phyloP scores from a whole-genome alignment of 768 basidiomycete genomes.

The Rhodotorula taiwanensis region DNA sequence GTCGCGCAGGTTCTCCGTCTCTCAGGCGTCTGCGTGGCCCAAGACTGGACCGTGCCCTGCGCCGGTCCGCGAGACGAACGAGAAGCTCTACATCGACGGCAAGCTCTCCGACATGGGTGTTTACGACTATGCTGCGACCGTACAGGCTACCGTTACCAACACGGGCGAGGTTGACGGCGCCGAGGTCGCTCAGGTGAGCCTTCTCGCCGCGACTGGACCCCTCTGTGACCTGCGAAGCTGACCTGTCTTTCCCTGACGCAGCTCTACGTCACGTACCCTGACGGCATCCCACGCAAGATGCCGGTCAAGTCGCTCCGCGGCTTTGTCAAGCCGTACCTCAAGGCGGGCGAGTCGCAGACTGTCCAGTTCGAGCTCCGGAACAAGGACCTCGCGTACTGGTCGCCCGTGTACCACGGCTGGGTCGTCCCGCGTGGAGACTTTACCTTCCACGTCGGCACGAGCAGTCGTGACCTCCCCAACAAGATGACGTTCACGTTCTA shows the following conservation, averaged over 20 bases:
- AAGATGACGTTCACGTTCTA: constrained; percentile 1
- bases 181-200: constrained; percentile 32
- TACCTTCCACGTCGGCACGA: constrained; percentile 30
- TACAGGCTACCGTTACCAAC: constrained; percentile 27
- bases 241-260: too few relatives aligned
- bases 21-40: constrained; percentile 24
- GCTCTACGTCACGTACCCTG: constrained; percentile 35
- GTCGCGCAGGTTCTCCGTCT: constrained; percentile 39
- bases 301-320: constrained; percentile 38
- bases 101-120: not conserved
- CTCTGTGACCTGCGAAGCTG: too few relatives aligned
- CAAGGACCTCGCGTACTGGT: constrained; percentile 30
- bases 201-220: too few relatives aligned
- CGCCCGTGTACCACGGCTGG: constrained; percentile 30
- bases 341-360: constrained; percentile 39
- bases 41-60: not conserved
- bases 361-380: constrained; percentile 42
- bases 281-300: constrained; percentile 17
- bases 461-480: constrained; percentile 22
- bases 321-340: constrained; percentile 39
- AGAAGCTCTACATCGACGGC: constrained; percentile 17
- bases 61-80: constrained; percentile 25
- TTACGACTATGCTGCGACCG: constrained; percentile 21
- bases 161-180: constrained; percentile 18
- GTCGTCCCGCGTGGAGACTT: constrained; percentile 31